Evolutionary conservation across 805 yeast species (phyloP), one percentile per base, ranked within the genome.

Genomic region (Nakazawaea holstii): DNA sequence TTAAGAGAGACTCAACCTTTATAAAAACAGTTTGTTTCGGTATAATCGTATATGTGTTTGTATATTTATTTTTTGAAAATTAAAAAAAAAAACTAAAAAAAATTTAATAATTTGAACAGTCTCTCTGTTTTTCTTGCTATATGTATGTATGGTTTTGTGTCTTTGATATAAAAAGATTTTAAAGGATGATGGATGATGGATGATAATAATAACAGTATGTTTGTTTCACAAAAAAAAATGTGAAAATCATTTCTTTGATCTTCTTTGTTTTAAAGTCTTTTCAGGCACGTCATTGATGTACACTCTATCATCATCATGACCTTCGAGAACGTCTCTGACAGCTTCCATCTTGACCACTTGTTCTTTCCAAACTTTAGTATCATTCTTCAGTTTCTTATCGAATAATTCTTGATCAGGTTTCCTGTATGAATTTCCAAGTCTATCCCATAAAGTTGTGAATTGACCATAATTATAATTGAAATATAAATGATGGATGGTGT

Each of bases 401-500:
- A 91, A 92, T 56, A 92, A 73, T 56, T 87, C 86, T 59, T 76
- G 79, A 62, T 94, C 98, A 5, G 99, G 99, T 58, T 81, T 79
- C 69, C 98, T 85, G 70, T 94, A 91, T 27, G 96, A 81, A 41
- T 90, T 86, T 45, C 98, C 98, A 49, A 94, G 69, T 69, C 99
- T 84, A 66, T 94, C 99, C 99, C 99, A 94, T 55, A 94, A 73
- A 14, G 99, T 94, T 41, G 98, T 91, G 72, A 92, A 94, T 70
- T 94, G 99, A 35, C 99, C 99, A 64, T 91, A 94, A 74, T 94
- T 94, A 71, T 94, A 94, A 75, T 92, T 92, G 80, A 94, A 94
- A 70, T 94, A 94, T 57, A 94, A 70, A 64, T 94, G 99, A 68
- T 94, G 99, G 41, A 92, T 82, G 1, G 99, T 91, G 71, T 94